A percentile compares a stretch with the other conserved stretches of the same genome.
Evolutionary conservation across 208 protist genomes (phyloP).

Genomic region (Leishmania guyanensis): DNA sequence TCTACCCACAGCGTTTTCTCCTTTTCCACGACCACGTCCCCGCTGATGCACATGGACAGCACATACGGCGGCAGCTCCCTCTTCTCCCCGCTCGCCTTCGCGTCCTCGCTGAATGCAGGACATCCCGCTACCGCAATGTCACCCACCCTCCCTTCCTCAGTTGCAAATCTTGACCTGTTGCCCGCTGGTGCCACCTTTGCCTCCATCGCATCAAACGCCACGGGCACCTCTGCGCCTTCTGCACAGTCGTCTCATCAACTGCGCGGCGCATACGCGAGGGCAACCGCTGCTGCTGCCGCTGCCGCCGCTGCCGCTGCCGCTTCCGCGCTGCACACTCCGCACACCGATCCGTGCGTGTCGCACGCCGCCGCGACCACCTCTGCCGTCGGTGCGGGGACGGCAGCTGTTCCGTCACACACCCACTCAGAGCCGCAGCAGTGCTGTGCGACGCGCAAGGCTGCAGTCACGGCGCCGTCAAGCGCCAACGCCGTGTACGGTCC

Average conservation of each 20-base stretch:
- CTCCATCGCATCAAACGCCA: background rate
- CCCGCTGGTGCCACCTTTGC: background rate
- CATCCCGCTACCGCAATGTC: background rate
- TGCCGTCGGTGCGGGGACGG: background rate
- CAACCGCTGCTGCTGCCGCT: slow-evolving; percentile 1
- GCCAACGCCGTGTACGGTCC: slow-evolving; percentile 35
- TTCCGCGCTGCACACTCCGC: background rate
- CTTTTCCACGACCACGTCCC: slow-evolving; percentile 13
- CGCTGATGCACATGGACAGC: slow-evolving; percentile 13
- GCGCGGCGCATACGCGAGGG: slow-evolving; percentile 31
- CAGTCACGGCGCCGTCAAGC: background rate
- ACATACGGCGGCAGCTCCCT: slow-evolving; percentile 8
- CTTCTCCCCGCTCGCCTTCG: slow-evolving; percentile 22
- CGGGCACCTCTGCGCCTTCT: background rate
- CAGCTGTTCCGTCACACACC: background rate
- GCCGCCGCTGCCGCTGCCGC: slow-evolving; percentile 4
- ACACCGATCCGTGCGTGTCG: slow-evolving; percentile 1
- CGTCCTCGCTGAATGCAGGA: background rate
- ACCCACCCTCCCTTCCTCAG: background rate
- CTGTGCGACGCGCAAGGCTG: background rate
- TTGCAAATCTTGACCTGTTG: background rate
- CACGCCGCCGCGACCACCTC: background rate
- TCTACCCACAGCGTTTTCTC: slow-evolving; percentile 7
- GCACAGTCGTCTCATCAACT: slow-evolving; percentile 21
- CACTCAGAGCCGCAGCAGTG: background rate